Evolutionary conservation across 805 yeast species (phyloP), one percentile per base, ranked within the genome.

Genomic region (Cyberlindnera americana): DNA sequence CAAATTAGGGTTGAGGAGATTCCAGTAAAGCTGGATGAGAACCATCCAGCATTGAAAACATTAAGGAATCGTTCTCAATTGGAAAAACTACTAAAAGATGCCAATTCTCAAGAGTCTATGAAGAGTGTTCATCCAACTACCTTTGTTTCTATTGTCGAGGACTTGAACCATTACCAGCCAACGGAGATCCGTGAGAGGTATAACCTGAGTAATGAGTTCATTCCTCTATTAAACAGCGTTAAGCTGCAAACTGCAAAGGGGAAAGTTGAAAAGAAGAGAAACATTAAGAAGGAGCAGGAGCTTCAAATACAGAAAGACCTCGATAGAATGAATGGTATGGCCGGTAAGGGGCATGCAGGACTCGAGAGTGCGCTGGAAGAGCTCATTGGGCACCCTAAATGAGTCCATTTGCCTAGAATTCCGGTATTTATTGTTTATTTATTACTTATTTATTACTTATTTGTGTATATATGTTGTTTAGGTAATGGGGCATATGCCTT

Each of bases 71-170:
- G 43, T 5, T 17, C 39, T 3, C 14, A 17, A 2, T 26, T 51
- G 13, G 57, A 53, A 15, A 19, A 26, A 5, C 12, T 28, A 16
- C 35, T 45, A 13, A 42, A 43, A 30, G 19, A 41, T 19, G 41
- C 37, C 16, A 35, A 25, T 4, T 29, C 33, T 9, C 21, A 19
- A 3, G 11, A 21, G 2, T 16, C 6, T 6, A 35, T 35, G 15
- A 24, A 24, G 10, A 35, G 32, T 19, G 49, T 50, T 4, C 45
- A 37, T 18, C 57, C 57, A 3, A 29, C 37, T 12, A 45, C 46
- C 18, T 46, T 53, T 19, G 41, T 40, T 8, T 41, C 52, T 11
- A 50, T 53, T 7, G 44, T 53, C 6, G 51, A 48, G 16, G 53
- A 49, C 32, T 28, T 50, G 25, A 37, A 46, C 7, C 46, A 43